These are phyloP conservation scores for Pseudocercospora musae DNA, from an alignment of 2,329 filamentous ascomycete species.

Conservation along the genomic window DNA sequence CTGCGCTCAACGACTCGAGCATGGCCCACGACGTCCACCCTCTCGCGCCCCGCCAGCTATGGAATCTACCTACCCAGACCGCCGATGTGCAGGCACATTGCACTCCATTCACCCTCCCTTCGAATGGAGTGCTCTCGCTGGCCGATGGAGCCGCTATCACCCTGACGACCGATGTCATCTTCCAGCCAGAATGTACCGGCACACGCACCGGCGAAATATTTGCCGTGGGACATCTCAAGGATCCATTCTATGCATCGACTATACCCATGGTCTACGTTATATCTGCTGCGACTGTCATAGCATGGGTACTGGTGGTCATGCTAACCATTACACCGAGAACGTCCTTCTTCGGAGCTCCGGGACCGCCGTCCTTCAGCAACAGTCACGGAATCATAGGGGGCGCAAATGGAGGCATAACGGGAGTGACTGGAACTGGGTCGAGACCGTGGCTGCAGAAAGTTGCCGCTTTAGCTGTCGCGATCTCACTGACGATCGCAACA, in stretches of 20 bases:
- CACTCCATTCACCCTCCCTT: slow-evolving; percentile 61
- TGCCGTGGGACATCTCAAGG: slow-evolving; percentile 64
- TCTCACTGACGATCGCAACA: slow-evolving; percentile 90
- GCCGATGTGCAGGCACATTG: slow-evolving; percentile 44
- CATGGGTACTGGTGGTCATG: slow-evolving; percentile 90
- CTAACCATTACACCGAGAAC: slow-evolving; percentile 92
- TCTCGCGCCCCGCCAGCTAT: slow-evolving; percentile 32
- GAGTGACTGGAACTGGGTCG: slow-evolving; percentile 80
- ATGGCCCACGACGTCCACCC: slow-evolving; percentile 21
- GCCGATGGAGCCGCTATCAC: slow-evolving; percentile 54
- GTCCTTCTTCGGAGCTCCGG: slow-evolving; percentile 75
- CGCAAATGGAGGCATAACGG: slow-evolving; percentile 59
- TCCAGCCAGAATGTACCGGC: slow-evolving; percentile 56
- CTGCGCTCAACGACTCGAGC: slow-evolving; percentile 15
- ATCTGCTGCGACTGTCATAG: slow-evolving; percentile 82
- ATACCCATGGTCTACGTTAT: slow-evolving; percentile 93
- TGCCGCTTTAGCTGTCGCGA: slow-evolving; percentile 61
- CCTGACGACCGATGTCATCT: slow-evolving; percentile 58
- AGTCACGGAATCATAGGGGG: slow-evolving; percentile 84
- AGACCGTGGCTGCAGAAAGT: slow-evolving; percentile 86
- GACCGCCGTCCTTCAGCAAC: slow-evolving; percentile 47
- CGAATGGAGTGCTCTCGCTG: slow-evolving; percentile 55
- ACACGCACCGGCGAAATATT: slow-evolving; percentile 43
- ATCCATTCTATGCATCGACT: slow-evolving; percentile 91
- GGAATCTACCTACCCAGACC: slow-evolving; percentile 29